Evolutionary conservation across 805 yeast genomes (phyloP).

Genomic region (Zygosaccharomyces rouxii): DNA sequence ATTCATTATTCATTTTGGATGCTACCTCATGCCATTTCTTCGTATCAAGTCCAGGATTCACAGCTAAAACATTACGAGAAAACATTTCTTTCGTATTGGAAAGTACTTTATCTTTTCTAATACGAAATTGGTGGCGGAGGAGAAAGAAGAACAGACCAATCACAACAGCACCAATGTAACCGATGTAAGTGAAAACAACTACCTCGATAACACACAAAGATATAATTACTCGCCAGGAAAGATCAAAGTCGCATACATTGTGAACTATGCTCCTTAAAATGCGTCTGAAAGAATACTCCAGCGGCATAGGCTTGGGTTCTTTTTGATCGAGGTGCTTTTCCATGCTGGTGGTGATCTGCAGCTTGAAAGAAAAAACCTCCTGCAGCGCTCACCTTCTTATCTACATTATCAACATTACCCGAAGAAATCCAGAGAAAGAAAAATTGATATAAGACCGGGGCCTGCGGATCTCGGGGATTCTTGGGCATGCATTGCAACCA

Average conservation of each 20-base stretch:
- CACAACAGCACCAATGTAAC: too few species aligned
- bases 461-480: too few species aligned
- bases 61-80: not conserved
- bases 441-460: too few species aligned
- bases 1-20: not conserved
- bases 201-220: not conserved
- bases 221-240: not conserved
- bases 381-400: too few species aligned
- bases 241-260: not conserved
- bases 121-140: not conserved
- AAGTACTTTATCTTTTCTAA: not conserved
- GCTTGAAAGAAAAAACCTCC: too few species aligned
- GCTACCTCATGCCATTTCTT: slow-evolving; percentile 6
- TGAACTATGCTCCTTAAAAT: not conserved
- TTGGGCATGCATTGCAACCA: too few species aligned
- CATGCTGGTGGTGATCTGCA: not conserved
- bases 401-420: too few species aligned
- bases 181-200: not conserved
- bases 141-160: not conserved
- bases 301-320: not conserved
- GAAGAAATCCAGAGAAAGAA: too few species aligned
- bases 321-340: not conserved
- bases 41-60: not conserved
- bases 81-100: not conserved
- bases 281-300: too few species aligned